Base-by-base conservation (phyloP, 2,329 filamentous ascomycete species). In the Calonectria leucothoes region DNA sequence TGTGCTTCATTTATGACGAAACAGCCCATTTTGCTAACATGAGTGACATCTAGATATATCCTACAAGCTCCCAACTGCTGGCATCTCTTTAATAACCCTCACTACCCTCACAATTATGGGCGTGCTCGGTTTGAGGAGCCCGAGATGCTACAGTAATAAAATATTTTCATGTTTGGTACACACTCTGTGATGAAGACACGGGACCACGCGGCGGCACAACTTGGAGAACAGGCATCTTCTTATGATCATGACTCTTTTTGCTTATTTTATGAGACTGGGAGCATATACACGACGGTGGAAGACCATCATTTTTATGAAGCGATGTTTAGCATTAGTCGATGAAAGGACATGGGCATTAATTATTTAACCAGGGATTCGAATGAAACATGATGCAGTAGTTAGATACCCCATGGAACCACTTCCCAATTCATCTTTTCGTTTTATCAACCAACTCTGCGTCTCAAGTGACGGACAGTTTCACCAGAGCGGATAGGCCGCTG, bases 11-110 rank as follows among this genome's bases (percentile, higher is more conserved):
- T 31, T 2, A 17, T 63, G 1, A 6, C 29, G 6, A 45, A 12
- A 6, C 35, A 25, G 2, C 52, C 72, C 12, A 25, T 74, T 39
- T 59, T 69, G 66, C 74, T 75, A 25, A 79, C 72, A 48, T 15
- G 4, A 15, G 8, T 33, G 20, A 23, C 14, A 4, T 57, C 10
- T 67, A 90, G 90, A 79, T 95, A 95, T 79, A 94, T 95, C 69
- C 86, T 95, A 31, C 92, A 94, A 82, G 91, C 93, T 14, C 93
- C 93, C 6, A 94, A 94, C 80, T 94, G 92, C 82, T 95, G 93
- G 93, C 93, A 94, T 82, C 89, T 93, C 75, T 95, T 94, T 83
- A 85, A 85, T 69, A 84, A 84, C 57, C 82, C 84, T 64, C 83
- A 85, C 65, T 82, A 84, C 48, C 84, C 84, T 49, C 76, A 83